Evolutionary conservation across 2,329 filamentous ascomycete genomes (phyloP).

Genomic region (Neoascochyta sp.): DNA sequence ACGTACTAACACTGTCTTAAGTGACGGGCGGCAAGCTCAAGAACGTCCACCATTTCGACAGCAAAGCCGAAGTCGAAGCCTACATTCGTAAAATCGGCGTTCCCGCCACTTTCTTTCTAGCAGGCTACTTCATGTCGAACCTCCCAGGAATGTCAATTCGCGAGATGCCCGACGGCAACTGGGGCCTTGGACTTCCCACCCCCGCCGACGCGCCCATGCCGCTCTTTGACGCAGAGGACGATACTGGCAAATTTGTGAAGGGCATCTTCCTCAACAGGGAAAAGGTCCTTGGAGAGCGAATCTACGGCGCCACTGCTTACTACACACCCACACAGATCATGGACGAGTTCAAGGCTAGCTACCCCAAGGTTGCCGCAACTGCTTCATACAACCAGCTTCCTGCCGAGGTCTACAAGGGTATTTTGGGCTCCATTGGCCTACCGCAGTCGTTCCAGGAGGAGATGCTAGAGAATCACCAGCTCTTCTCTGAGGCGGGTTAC

Average conservation of each 20-base stretch:
- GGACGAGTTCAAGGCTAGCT: conserved; percentile 30
- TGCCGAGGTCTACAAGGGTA: conserved; percentile 39
- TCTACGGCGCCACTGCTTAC: conserved; percentile 41
- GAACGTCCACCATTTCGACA: conserved; percentile 51
- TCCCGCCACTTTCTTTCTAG: conserved; percentile 46
- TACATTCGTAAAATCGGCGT: conserved; percentile 46
- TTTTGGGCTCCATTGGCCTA: conserved; percentile 12
- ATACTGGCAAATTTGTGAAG: conserved; percentile 38
- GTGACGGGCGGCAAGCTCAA: neutral
- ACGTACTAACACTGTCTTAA: neutral
- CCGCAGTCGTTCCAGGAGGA: conserved; percentile 46
- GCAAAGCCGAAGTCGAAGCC: conserved; percentile 53
- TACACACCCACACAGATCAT: conserved; percentile 17
- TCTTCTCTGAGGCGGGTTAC: conserved; percentile 5
- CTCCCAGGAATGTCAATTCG: conserved; percentile 19
- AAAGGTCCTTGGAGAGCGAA: conserved; percentile 39
- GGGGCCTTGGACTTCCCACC: conserved; percentile 4
- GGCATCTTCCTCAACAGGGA: conserved; percentile 4
- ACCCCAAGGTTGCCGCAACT: conserved; percentile 16
- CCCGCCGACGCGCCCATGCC: conserved; percentile 5
- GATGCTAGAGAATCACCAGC: conserved; percentile 50
- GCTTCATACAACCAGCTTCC: conserved; percentile 3
- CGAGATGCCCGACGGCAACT: conserved; percentile 39
- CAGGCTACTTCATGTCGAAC: conserved; percentile 55
- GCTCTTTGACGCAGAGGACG: conserved; percentile 23